Evolutionary conservation across 495 filamentous ascomycete genomes (phyloP), one percentile per base, ranked within the genome.

Genomic region (Aspergillus haitiensis): DNA sequence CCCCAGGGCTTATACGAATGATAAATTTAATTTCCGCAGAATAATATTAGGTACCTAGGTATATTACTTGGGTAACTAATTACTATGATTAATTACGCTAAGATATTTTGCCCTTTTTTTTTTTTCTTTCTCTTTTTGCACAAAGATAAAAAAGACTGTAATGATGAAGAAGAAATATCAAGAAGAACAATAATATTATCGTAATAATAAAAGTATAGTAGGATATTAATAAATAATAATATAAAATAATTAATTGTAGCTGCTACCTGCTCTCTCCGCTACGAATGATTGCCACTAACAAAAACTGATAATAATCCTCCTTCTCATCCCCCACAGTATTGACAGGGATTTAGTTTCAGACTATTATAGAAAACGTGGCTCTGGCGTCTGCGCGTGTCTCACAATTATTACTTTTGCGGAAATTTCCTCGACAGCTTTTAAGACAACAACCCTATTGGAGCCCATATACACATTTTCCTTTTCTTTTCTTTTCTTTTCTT

Each of bases 291-390:
- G 9, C 45, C 45, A 33, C 21, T 15, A 34, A 47, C 12, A 8
- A 7, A 51, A 31, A 12, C 5, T 12, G 18, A 51, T 7, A 51
- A 32, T 46, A 15, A 34, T 40, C 21, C 13, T 51, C 15, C 6
- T 51, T 51, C 31, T 16, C 11, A 39, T 46, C 56, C 56, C 56
- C 56, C 56, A 58, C 56, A 58, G 46, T 40, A 45, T 36, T 36
- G 44, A 48, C 55, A 57, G 32, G 55, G 45, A 58, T 58, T 27
- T 12, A 51, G 55, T 50, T 58, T 48, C 55, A 31, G 54, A 56
- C 44, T 45, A 56, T 48, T 36, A 31, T 9, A 34, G n/a, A 58
- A 58, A 58, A 58, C 56, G 56, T 59, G 57, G 57, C 57, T 53
- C 40, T 49, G 48, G 56, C 46, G 47, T 18, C 56, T 51, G 37